Conservation (phyloP, 768 basidiomycete genomes). For the Mrakia frigida region DNA sequence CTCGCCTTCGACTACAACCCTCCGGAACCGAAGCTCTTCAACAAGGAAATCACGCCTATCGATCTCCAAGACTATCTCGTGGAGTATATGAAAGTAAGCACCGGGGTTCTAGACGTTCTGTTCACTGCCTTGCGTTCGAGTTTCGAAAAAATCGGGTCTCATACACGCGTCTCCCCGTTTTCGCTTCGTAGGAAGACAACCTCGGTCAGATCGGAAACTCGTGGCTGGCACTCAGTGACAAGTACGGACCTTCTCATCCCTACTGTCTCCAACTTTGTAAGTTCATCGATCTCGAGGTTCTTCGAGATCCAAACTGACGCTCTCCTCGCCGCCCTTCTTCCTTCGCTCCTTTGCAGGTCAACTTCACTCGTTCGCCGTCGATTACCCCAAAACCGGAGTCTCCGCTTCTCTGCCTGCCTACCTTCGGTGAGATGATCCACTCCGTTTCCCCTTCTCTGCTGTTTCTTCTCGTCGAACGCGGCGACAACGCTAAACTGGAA, state of each 20-base stretch:
- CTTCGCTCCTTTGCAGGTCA: not conserved
- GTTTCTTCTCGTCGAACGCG: no score
- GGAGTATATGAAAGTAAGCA: conserved; percentile 39
- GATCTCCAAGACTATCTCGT: conserved; percentile 42
- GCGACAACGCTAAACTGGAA: no score
- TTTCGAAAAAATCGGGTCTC: no score
- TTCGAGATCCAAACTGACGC: no score
- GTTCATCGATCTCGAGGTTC: conserved; percentile 33
- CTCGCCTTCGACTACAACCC: conserved; percentile 42
- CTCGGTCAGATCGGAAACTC: conserved; percentile 43
- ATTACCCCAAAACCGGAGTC: conserved; percentile 43
- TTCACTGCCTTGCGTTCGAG: no score
- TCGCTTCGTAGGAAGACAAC: conserved; percentile 40
- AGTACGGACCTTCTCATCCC: conserved; percentile 32
- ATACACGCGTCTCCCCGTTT: no score
- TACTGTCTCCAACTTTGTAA: conserved; percentile 37
- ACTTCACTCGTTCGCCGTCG: conserved; percentile 34
- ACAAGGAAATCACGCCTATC: conserved; percentile 36
- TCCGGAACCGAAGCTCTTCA: conserved; percentile 36
- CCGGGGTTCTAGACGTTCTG: not conserved
- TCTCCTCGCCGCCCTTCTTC: no score
- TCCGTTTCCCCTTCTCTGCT: no score
- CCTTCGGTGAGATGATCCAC: conserved; percentile 16
- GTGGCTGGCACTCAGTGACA: conserved; percentile 40
- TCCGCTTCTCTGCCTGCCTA: conserved; percentile 36